Evolutionary conservation across 2,329 filamentous ascomycete genomes (phyloP).

Genomic region (Fusarium sp.): DNA sequence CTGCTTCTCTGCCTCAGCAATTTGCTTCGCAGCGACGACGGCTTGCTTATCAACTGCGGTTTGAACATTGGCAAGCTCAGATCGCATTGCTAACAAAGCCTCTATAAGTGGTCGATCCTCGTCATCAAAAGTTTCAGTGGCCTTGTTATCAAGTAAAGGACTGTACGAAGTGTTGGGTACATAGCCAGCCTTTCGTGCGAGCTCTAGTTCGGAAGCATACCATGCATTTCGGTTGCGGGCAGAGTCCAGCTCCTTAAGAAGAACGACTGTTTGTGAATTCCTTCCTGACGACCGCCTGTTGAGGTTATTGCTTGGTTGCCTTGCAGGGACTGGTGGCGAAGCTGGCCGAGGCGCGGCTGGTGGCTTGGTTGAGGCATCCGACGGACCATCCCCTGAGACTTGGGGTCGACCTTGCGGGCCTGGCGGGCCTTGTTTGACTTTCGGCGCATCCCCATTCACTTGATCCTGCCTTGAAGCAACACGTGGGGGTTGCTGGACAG

Average conservation of each 20-base stretch:
- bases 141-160: conserved; percentile 79
- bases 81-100: conserved; percentile 89
- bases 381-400: conserved; percentile 75
- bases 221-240: conserved; percentile 90
- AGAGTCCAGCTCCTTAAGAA: conserved; percentile 88
- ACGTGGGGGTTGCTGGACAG: conserved; percentile 62
- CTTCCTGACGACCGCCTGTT: conserved; percentile 68
- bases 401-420: conserved; percentile 60
- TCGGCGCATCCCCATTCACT: conserved; percentile 47
- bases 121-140: conserved; percentile 84
- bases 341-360: conserved; percentile 55
- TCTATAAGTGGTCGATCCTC: conserved; percentile 93
- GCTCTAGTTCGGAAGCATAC: conserved; percentile 94
- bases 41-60: conserved; percentile 90
- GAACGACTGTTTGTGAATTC: conserved; percentile 75
- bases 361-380: conserved; percentile 63
- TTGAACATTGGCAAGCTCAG: conserved; percentile 90
- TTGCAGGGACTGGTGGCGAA: conserved; percentile 68
- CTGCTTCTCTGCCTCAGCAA: conserved; percentile 94
- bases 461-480: conserved; percentile 53
- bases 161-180: conserved; percentile 75
- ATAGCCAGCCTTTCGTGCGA: conserved; percentile 92
- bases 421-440: conserved; percentile 48
- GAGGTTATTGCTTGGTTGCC: conserved; percentile 69
- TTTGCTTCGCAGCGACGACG: conserved; percentile 83